A percentile compares a stretch with the other conserved stretches of the same genome.
Conservation (phyloP, 1,284 basidiomycete genomes). For the Moniliophthora roreri region DNA sequence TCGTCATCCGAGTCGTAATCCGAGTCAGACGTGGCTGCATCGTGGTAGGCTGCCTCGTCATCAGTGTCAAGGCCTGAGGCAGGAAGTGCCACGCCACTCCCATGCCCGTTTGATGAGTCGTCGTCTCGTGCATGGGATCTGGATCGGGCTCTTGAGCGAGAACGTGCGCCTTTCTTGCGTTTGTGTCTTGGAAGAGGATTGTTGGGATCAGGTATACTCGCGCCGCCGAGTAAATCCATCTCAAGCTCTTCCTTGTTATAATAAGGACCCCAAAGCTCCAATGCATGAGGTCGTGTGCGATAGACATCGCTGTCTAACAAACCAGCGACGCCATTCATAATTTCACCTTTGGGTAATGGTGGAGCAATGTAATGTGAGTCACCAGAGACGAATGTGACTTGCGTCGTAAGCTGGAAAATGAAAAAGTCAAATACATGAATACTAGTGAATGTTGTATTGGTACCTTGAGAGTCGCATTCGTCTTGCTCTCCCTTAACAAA, state of each 20-base stretch:
- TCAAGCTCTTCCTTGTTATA: conserved; percentile 35
- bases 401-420: conserved; percentile 52
- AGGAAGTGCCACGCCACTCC: neutral
- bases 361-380: conserved; percentile 62
- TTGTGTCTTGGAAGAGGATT: conserved; percentile 1
- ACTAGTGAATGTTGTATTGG: neutral
- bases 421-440: conserved; percentile 2
- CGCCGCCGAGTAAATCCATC: conserved; percentile 30
- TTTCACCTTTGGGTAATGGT: conserved; percentile 67
- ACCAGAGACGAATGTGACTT: conserved; percentile 59
- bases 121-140: neutral
- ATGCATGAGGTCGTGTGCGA: conserved; percentile 47
- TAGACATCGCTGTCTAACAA: conserved; percentile 58
- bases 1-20: neutral
- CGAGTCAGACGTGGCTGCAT: neutral
- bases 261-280: conserved; percentile 48
- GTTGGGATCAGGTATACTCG: conserved; percentile 10
- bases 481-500: conserved; percentile 73
- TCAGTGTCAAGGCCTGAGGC: neutral
- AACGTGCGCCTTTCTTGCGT: neutral
- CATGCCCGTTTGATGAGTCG: neutral
- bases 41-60: neutral
- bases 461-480: conserved; percentile 76
- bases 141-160: conserved; percentile 1
- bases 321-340: conserved; percentile 64